phyloP scores from a whole-genome alignment of 1,139 yeast species.

The Meyerozyma sp. region DNA sequence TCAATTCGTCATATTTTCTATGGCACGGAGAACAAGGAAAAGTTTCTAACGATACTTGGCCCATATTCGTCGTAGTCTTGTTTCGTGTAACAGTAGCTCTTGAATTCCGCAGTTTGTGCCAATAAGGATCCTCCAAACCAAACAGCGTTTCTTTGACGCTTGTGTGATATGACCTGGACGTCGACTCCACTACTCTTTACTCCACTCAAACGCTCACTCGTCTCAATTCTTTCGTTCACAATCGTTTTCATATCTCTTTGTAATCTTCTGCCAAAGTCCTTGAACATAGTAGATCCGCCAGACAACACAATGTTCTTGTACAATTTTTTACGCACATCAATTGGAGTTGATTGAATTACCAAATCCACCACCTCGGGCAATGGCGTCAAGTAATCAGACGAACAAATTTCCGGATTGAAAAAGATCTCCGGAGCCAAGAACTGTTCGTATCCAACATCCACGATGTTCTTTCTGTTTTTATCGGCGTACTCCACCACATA shows the following conservation, averaged over 20 bases:
- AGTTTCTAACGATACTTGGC: constrained; percentile 94
- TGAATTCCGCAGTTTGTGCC: constrained; percentile 96
- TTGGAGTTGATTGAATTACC: constrained; percentile 92
- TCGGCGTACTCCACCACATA: constrained; percentile 79
- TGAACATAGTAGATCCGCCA: constrained; percentile 98
- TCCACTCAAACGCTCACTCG: constrained; percentile 73
- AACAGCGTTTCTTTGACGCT: constrained; percentile 96
- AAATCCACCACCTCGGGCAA: constrained; percentile 92
- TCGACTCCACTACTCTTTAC: constrained; percentile 92
- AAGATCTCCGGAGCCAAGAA: constrained; percentile 98
- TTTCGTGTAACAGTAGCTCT: constrained; percentile 94
- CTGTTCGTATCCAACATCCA: constrained; percentile 96
- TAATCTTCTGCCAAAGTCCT: constrained; percentile 94
- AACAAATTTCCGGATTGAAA: constrained; percentile 95
- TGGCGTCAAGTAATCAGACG: constrained; percentile 93
- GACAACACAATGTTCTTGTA: constrained; percentile 92
- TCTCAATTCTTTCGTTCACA: constrained; percentile 83
- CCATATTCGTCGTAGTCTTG: constrained; percentile 97
- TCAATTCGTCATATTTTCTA: constrained; percentile 18
- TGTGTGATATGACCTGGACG: constrained; percentile 94
- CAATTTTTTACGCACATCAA: constrained; percentile 94
- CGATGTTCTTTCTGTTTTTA: constrained; percentile 54
- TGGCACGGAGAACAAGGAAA: constrained; percentile 88
- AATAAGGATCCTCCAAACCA: constrained; percentile 98
- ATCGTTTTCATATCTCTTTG: constrained; percentile 89